Conservation (phyloP, 2,329 filamentous ascomycete species). For the Fusarium ramigenum region DNA sequence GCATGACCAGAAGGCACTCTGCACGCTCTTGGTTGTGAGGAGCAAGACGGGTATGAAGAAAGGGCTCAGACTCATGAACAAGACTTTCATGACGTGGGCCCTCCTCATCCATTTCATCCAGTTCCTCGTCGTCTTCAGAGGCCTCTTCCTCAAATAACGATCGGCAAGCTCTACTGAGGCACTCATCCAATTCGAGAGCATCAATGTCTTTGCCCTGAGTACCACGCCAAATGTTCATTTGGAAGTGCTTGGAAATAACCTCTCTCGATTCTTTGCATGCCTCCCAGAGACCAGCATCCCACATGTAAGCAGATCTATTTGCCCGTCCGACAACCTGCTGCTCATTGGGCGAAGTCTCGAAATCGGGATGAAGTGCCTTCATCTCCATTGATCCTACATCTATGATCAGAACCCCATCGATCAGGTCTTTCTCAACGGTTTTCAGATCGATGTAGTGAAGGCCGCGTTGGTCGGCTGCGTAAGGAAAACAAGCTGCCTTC, state of each 20-base stretch:
- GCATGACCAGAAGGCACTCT: neutral
- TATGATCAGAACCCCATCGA: no score
- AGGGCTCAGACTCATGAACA: fast-evolving
- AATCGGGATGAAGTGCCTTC: neutral
- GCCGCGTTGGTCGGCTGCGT: fast-evolving
- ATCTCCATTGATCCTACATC: no score
- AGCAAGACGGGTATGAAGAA: fast-evolving
- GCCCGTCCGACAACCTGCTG: neutral
- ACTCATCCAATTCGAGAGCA: fast-evolving
- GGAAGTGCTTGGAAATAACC: neutral
- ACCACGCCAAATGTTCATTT: fast-evolving
- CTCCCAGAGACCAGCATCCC: constrained; percentile 4
- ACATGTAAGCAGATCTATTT: neutral
- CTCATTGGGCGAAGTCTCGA: neutral
- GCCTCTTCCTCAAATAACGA: fast-evolving
- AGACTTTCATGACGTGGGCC: no score
- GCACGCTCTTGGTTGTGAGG: neutral
- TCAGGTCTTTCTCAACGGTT: no score
- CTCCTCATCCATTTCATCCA: no score
- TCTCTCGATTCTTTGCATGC: constrained; percentile 1
- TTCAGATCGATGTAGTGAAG: neutral
- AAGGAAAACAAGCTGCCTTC: neutral
- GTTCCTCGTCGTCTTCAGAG: no score
- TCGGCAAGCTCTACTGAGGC: neutral
- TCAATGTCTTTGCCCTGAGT: fast-evolving